Percentiles rank a stretch among this genome's conserved stretches.
These are phyloP conservation scores for Dipteronia sinensis DNA, from an alignment of 345 rosid species.

Conservation along the genomic window DNA sequence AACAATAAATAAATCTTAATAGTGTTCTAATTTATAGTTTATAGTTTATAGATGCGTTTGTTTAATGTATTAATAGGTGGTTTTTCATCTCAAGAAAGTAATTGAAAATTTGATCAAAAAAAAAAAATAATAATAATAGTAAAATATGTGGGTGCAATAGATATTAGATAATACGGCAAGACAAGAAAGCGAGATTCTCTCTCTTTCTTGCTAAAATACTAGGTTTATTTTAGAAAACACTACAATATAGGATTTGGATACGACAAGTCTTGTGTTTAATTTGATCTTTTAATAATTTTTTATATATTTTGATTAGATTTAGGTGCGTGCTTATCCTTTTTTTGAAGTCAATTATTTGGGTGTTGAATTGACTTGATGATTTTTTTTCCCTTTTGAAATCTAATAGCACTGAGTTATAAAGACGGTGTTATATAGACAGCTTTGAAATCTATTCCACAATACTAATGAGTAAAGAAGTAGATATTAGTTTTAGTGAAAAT, in stretches of 20 bases:
- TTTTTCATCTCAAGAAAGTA: slow-evolving; percentile 8
- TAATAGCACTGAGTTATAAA: too few species aligned
- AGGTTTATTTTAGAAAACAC: background rate
- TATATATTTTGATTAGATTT: background rate
- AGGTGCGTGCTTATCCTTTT: background rate
- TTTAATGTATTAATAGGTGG: background rate
- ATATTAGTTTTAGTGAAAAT: too few species aligned
- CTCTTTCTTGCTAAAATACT: background rate
- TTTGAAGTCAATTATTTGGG: background rate
- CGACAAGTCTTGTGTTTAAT: background rate
- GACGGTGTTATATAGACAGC: too few species aligned
- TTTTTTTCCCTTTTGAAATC: background rate
- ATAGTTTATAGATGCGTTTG: background rate
- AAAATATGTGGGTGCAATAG: background rate
- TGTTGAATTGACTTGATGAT: background rate
- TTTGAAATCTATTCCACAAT: too few species aligned
- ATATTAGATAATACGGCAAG: background rate
- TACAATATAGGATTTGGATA: background rate
- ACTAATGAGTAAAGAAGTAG: too few species aligned
- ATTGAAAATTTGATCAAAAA: background rate
- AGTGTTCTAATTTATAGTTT: background rate
- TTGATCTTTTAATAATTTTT: too few species aligned
- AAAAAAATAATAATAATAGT: too few species aligned
- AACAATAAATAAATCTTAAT: too few species aligned
- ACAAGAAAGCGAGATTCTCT: background rate